phyloP scores from a whole-genome alignment of 1,284 basidiomycete species.

The Ustilago vetiveriae region DNA sequence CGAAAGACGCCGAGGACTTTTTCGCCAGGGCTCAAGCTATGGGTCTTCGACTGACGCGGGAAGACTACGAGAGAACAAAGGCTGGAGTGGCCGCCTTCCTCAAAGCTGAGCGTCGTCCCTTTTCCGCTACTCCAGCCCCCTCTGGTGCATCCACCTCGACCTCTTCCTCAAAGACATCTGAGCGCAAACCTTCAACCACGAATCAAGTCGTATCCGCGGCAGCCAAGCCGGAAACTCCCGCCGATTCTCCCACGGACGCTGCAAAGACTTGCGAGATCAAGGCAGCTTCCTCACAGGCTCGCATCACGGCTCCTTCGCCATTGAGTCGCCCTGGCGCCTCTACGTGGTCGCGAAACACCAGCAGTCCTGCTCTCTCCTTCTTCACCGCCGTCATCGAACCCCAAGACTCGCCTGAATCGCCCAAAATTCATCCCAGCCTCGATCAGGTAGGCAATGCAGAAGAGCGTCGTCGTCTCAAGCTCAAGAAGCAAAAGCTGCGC shows the following conservation, averaged over 20 bases:
- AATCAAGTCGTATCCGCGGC: constrained; percentile 1
- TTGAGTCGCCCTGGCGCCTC: constrained; percentile 21
- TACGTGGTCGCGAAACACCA: constrained; percentile 35
- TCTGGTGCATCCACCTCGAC: constrained; percentile 5
- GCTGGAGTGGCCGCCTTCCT: constrained; percentile 64
- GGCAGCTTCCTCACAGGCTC: constrained; percentile 11
- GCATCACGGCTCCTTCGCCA: constrained; percentile 25
- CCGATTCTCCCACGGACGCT: constrained; percentile 2
- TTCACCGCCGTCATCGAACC: constrained; percentile 52
- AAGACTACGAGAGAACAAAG: constrained; percentile 63
- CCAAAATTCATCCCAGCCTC: constrained; percentile 43
- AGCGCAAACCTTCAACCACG: constrained; percentile 6
- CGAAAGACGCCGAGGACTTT: constrained; percentile 58
- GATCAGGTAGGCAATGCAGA: constrained; percentile 55
- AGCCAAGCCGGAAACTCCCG: not conserved
- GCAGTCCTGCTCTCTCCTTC: constrained; percentile 52
- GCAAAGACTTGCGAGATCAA: constrained; percentile 11
- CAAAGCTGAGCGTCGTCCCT: constrained; percentile 55
- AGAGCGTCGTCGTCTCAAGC: constrained; percentile 47
- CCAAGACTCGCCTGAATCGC: constrained; percentile 26
- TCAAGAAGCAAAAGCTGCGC: constrained; percentile 52
- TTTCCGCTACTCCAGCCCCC: constrained; percentile 6
- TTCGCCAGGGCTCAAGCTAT: constrained; percentile 64
- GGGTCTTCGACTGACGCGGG: constrained; percentile 59
- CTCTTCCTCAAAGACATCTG: constrained; percentile 7